Evolutionary conservation across 164 flowering plant species (phyloP).

Genomic region (Tetrastigma voinierianum): DNA sequence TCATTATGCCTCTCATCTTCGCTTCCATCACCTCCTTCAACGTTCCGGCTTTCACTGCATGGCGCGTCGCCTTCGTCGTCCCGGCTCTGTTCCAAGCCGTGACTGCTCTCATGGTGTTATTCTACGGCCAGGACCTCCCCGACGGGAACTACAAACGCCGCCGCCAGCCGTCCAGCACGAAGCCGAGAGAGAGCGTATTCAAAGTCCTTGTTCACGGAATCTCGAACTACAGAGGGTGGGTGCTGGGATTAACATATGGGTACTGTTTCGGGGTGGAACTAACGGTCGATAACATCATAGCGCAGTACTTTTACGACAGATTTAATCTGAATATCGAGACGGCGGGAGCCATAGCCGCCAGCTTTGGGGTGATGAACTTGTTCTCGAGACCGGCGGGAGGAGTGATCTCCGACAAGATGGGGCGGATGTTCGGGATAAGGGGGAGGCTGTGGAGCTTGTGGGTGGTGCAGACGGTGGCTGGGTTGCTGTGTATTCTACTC

Average conservation of each 20-base stretch:
- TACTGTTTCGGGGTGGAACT: slow-evolving; percentile 58
- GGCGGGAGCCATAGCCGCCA: slow-evolving; percentile 58
- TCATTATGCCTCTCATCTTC: slow-evolving; percentile 53
- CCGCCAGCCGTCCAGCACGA: background rate
- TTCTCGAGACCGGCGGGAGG: slow-evolving; percentile 62
- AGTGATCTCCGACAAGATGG: slow-evolving; percentile 49
- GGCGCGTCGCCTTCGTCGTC: slow-evolving; percentile 50
- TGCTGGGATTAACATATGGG: slow-evolving; percentile 48
- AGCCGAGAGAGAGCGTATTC: slow-evolving; percentile 20
- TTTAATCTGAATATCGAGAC: slow-evolving; percentile 35
- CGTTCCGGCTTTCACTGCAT: slow-evolving; percentile 33
- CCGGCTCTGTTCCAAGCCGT: slow-evolving; percentile 47
- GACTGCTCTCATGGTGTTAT: slow-evolving; percentile 45
- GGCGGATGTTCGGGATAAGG: slow-evolving; percentile 50
- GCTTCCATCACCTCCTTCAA: slow-evolving; percentile 20
- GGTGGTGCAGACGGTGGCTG: slow-evolving; percentile 53
- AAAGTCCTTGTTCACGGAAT: slow-evolving; percentile 40
- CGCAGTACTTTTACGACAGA: slow-evolving; percentile 56
- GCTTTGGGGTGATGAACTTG: slow-evolving; percentile 51
- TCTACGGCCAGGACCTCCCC: slow-evolving; percentile 56
- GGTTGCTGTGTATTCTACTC: slow-evolving; percentile 47
- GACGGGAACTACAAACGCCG: slow-evolving; percentile 23
- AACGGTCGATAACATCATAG: slow-evolving; percentile 56
- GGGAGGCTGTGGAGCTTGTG: slow-evolving; percentile 71
- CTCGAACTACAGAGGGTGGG: slow-evolving; percentile 62